phyloP scores from a whole-genome alignment of 805 yeast genomes.

The Nakazawaea sp. region DNA sequence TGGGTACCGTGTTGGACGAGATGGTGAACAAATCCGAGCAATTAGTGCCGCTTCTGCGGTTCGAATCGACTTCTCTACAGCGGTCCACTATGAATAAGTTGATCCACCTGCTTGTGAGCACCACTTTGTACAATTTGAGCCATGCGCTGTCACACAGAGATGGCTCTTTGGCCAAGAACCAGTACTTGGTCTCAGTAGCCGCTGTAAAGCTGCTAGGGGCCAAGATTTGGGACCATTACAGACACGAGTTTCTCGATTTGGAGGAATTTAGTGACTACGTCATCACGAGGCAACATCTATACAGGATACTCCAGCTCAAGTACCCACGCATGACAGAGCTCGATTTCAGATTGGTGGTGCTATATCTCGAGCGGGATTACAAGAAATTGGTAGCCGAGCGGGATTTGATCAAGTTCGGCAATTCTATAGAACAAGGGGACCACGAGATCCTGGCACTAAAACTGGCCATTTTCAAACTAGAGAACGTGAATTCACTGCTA shows the following conservation, averaged over 20 bases:
- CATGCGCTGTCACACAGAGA: background rate
- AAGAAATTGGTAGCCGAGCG: background rate
- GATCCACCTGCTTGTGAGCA: background rate
- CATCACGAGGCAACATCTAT: slow-evolving; percentile 2
- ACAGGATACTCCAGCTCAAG: background rate
- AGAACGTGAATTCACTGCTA: background rate
- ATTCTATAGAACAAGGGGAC: slow-evolving; percentile 3
- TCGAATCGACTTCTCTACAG: background rate
- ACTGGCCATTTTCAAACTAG: background rate
- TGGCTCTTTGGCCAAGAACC: background rate
- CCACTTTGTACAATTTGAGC: background rate
- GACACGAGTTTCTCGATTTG: slow-evolving; percentile 1
- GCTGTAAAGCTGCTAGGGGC: background rate
- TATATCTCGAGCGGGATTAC: slow-evolving; percentile 5
- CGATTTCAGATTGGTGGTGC: slow-evolving; percentile 5
- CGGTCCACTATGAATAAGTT: background rate
- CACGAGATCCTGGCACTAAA: slow-evolving; percentile 1
- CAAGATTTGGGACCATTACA: slow-evolving; percentile 3
- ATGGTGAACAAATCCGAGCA: slow-evolving; percentile 5
- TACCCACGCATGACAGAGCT: background rate
- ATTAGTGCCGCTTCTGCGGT: slow-evolving; percentile 1
- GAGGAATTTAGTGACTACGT: slow-evolving; percentile 8
- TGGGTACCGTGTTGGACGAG: slow-evolving; percentile 6
- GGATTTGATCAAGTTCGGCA: slow-evolving; percentile 5
- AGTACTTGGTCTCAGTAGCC: background rate